Evolutionary conservation across 1,284 basidiomycete species (phyloP), one percentile per base, ranked within the genome.

Genomic region (Sporisorium sorghi): DNA sequence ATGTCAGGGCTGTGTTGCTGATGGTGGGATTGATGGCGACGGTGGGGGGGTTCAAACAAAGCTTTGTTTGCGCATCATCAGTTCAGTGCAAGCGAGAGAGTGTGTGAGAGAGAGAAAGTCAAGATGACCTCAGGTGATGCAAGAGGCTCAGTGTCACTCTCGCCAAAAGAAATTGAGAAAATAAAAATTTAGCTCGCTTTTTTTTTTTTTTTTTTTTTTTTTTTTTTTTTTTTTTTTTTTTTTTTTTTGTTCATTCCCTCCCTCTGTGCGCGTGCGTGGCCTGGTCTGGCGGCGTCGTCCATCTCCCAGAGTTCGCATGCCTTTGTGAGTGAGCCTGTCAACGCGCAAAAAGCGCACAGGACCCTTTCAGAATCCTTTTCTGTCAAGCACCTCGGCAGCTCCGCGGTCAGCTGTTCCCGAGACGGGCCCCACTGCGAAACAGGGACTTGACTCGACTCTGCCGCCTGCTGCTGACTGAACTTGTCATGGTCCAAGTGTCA

Each of bases 351-450:
- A 19, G 43, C 15, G 14, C 17, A 5, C n/a, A 47, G 46, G 46
- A 30, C 28, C 46, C 46, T 47, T 40, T 40, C 37, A 40, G 37
- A 26, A 44, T 17, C 35, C 21, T 49, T 30, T 26, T 49, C 21
- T 49, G 48, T 26, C 46, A 2, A n/a, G 44, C 44, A 35, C n/a
- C 48, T 49, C 32, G 32, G 33, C 48, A 14, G 30, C 32, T 49
- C 32, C 32, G 32, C 48, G 47, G 48, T 35, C 33, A 19, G 11
- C 48, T 24, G 39, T 40, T 58, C 56, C 56, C 56, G 56, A 58
- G 48, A 43, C 56, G 21, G 48, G 42, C 56, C 56, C 47, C n/a
- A n/a, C n/a, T n/a, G n/a, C n/a, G n/a, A n/a, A n/a, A n/a, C n/a
- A n/a, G n/a, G n/a, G n/a, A 40, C 56, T 51, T 21, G 26, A 21